phyloP scores from a whole-genome alignment of 139 green algal species.

The Mychonastes homosphaera region DNA sequence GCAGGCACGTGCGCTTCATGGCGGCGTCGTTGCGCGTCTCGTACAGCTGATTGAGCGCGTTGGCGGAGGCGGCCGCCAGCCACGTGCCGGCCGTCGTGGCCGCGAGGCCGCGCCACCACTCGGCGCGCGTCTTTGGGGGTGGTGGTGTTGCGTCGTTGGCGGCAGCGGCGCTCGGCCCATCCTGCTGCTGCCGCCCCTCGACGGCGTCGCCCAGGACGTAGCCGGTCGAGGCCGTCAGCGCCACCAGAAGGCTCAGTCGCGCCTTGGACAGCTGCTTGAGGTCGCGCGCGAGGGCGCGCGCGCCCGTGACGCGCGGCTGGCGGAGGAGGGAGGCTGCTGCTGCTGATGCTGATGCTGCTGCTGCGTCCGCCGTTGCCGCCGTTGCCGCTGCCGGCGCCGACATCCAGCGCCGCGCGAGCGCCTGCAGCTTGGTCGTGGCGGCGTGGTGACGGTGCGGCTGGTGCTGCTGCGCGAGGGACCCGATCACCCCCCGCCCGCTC shows the following conservation, averaged over 20 bases:
- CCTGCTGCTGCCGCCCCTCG: too few species aligned
- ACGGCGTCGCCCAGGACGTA: conserved; percentile 69
- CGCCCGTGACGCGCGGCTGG: too few species aligned
- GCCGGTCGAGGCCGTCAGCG: conserved; percentile 72
- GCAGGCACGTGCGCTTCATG: conserved; percentile 79
- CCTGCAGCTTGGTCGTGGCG: too few species aligned
- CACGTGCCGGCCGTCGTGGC: conserved; percentile 85
- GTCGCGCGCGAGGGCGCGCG: conserved; percentile 33
- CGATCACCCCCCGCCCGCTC: too few species aligned
- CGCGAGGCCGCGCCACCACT: conserved; percentile 52
- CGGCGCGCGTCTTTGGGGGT: background rate
- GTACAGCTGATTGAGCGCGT: conserved; percentile 94
- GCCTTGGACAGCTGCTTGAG: conserved; percentile 84
- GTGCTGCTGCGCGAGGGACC: too few species aligned
- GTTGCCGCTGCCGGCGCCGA: too few species aligned
- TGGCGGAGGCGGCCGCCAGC: conserved; percentile 72
- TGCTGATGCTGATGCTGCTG: too few species aligned
- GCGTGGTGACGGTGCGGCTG: too few species aligned
- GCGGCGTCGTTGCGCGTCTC: conserved; percentile 67
- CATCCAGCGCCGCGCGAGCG: too few species aligned
- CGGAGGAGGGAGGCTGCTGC: too few species aligned
- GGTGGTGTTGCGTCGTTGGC: background rate
- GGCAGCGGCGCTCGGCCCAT: background rate
- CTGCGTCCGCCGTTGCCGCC: too few species aligned
- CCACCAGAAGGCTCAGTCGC: conserved; percentile 78